These are phyloP conservation scores for Babesia ovata DNA, from an alignment of 169 alveolate species.

Conservation along the genomic window DNA sequence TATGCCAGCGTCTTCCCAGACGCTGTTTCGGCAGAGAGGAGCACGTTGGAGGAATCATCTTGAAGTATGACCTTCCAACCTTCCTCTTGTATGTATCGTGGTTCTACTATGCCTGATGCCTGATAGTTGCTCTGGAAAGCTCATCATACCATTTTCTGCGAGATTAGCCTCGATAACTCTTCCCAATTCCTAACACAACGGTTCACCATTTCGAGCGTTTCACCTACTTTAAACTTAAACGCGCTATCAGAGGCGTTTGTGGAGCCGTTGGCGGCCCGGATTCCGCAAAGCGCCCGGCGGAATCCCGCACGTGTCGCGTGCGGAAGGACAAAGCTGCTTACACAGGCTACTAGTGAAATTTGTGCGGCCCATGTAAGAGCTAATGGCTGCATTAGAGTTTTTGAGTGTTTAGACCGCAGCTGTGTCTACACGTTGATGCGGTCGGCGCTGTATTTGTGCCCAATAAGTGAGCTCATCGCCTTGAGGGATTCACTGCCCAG, in stretches of 20 bases:
- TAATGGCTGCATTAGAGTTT: constrained; percentile 11
- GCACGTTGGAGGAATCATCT: constrained; percentile 28
- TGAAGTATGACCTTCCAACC: constrained; percentile 28
- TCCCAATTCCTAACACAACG: constrained; percentile 7
- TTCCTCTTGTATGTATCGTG: constrained; percentile 29
- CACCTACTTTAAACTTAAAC: constrained; percentile 6
- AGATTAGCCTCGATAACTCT: constrained; percentile 4
- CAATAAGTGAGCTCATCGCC: constrained; percentile 58
- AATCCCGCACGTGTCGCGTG: constrained; percentile 9
- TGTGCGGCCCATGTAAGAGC: background rate
- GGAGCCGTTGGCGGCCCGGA: background rate
- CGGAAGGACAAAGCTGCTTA: constrained; percentile 10
- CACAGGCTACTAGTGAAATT: background rate
- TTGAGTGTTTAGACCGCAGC: background rate
- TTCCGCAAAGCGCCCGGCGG: background rate
- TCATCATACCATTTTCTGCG: background rate
- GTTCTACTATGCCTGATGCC: constrained; percentile 4
- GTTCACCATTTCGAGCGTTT: background rate
- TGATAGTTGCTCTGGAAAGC: background rate
- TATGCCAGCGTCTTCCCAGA: constrained; percentile 91
- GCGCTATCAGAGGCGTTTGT: background rate
- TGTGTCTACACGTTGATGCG: constrained; percentile 59
- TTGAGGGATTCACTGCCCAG: constrained; percentile 57
- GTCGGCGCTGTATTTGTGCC: constrained; percentile 74
- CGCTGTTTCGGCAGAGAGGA: constrained; percentile 82